A percentile compares a stretch with the other conserved stretches of the same genome.
These are phyloP conservation scores for Trichosanthes cucumerina DNA, from an alignment of 306 rosid genomes.

Conservation along the genomic window DNA sequence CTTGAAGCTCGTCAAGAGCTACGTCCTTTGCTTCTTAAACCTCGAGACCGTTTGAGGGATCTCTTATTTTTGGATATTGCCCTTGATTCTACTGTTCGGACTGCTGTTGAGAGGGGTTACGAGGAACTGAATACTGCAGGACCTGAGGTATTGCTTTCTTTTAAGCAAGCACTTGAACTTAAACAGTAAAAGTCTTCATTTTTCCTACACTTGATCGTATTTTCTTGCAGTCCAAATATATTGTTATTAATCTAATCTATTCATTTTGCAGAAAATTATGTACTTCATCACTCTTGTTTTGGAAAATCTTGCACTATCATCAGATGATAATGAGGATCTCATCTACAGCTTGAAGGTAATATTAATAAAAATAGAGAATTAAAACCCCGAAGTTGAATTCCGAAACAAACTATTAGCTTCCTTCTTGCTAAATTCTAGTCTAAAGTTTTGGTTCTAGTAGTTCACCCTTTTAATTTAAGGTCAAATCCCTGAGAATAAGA, in stretches of 20 bases:
- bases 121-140: conserved; percentile 73
- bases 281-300: conserved; percentile 62
- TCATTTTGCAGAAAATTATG: conserved; percentile 73
- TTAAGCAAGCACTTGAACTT: background rate
- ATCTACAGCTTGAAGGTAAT: conserved; percentile 83
- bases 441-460: background rate
- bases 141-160: conserved; percentile 52
- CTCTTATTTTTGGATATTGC: conserved; percentile 90
- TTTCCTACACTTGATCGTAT: background rate
- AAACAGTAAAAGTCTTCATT: background rate
- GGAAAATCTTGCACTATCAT: conserved; percentile 85
- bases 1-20: conserved; percentile 92
- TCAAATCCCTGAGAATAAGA: background rate
- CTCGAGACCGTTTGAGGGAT: conserved; percentile 80
- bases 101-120: conserved; percentile 83
- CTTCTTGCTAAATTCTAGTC: background rate
- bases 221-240: conserved; percentile 1
- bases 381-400: background rate
- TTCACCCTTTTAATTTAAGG: background rate
- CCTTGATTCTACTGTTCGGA: conserved; percentile 93
- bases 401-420: background rate
- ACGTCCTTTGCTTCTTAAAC: conserved; percentile 50
- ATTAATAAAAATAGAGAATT: background rate
- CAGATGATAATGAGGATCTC: conserved; percentile 77
- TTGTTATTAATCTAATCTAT: conserved; percentile 28